These are phyloP conservation scores for Corniculantispora saksenae DNA, from an alignment of 2,329 filamentous ascomycete genomes.

Conservation along the genomic window DNA sequence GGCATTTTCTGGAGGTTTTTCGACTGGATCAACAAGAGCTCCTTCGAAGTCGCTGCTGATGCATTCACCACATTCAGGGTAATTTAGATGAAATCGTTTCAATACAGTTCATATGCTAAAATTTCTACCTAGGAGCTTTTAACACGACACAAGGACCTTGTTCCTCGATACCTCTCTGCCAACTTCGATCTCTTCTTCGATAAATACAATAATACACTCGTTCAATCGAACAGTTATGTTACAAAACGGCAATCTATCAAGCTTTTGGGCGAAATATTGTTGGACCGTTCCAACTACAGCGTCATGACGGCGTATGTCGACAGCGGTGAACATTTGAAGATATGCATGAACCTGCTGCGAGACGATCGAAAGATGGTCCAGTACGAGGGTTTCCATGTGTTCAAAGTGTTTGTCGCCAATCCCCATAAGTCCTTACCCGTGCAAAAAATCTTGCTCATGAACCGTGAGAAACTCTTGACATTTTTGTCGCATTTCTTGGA, in stretches of 20 bases:
- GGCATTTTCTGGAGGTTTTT: constrained; percentile 98
- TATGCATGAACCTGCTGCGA: constrained; percentile 94
- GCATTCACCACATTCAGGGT: constrained; percentile 97
- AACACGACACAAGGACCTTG: constrained; percentile 89
- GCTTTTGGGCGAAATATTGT: constrained; percentile 87
- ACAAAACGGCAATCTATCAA: constrained; percentile 99
- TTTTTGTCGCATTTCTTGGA: constrained; percentile 92
- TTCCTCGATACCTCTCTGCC: constrained; percentile 81
- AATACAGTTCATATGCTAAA: not conserved
- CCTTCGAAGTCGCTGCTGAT: constrained; percentile 95
- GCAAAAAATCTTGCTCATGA: constrained; percentile 94
- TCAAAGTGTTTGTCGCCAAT: constrained; percentile 99
- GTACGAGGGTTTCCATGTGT: constrained; percentile 98
- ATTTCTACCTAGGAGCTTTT: constrained; percentile 70
- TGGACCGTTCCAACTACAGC: constrained; percentile 94
- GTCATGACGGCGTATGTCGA: constrained; percentile 98
- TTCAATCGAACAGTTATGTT: constrained; percentile 94
- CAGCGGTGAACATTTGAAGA: constrained; percentile 91
- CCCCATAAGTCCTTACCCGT: constrained; percentile 97
- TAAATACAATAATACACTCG: constrained; percentile 82
- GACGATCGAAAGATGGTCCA: constrained; percentile 99
- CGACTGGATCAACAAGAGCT: constrained; percentile 93
- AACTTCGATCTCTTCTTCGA: constrained; percentile 95
- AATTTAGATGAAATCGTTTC: constrained; percentile 25
- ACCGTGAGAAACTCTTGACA: constrained; percentile 83